Conservation (phyloP, 768 basidiomycete genomes). For the Neoboletus brunneissimus region DNA sequence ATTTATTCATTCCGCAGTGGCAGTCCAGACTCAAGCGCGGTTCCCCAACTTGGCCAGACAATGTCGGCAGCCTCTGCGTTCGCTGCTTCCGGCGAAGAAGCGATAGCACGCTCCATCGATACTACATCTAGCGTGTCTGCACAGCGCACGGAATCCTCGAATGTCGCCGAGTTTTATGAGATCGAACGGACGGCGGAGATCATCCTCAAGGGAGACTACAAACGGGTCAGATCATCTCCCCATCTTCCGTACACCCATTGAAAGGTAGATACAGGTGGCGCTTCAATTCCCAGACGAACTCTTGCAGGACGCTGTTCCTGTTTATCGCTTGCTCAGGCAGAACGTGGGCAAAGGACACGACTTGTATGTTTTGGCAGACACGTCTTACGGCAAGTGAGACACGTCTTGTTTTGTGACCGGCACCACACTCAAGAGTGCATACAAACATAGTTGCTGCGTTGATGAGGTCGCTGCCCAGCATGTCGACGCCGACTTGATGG, state of each 20-base stretch:
- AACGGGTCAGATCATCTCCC: slow-evolving; percentile 51
- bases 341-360: slow-evolving; percentile 47
- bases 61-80: slow-evolving; percentile 35
- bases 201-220: slow-evolving; percentile 61
- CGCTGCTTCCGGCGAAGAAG: slow-evolving; percentile 60
- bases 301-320: slow-evolving; percentile 78
- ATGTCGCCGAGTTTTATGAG: slow-evolving; percentile 71
- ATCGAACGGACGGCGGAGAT: slow-evolving; percentile 61
- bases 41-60: no score
- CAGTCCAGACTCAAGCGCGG: no score
- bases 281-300: slow-evolving; percentile 97
- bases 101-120: slow-evolving; percentile 54
- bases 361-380: slow-evolving; percentile 92
- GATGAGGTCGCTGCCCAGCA: slow-evolving; percentile 96
- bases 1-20: no score
- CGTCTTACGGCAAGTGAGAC: slow-evolving; percentile 88
- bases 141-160: slow-evolving; percentile 26
- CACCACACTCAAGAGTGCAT: not conserved
- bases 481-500: slow-evolving; percentile 83
- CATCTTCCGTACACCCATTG: not conserved
- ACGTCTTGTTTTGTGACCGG: not conserved
- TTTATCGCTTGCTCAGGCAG: slow-evolving; percentile 66
- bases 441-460: slow-evolving; percentile 73
- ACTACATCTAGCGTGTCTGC: slow-evolving; percentile 41
- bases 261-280: slow-evolving; percentile 53